Base-by-base conservation (phyloP, 2,329 filamentous ascomycete species). In the Pestalotiopsis sp. region DNA sequence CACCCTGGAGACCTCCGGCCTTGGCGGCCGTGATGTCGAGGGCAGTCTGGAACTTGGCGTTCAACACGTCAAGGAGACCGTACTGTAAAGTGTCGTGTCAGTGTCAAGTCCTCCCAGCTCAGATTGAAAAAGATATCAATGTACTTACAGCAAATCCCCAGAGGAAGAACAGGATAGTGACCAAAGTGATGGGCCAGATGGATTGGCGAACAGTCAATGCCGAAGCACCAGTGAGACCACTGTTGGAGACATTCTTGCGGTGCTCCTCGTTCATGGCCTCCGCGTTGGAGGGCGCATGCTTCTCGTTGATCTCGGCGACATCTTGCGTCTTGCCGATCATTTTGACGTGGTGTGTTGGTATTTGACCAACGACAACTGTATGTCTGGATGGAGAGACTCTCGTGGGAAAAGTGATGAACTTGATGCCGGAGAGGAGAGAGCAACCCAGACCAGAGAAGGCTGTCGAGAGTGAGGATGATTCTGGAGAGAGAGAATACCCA, bases 1-100 rank as follows among this genome's bases (percentile, higher is more conserved):
- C 84, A 3, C 83, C 80, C 56, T 85, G 84, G 17, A 87, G 78
- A 60, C 85, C 85, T 0, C 83, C 76, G 0, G 84, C 83, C 73
- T 82, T 82, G 68, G 81, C 80, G 59, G 79, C 80, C 57, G 78
- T 79, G 70, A 87, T 84, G 68, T 80, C 67, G 23, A 86, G 80
- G n/a, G 80, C 78, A 49, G 75, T 78, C 72, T 86, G 83, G 73
- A 61, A 69, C 56, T 66, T 66, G 41, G 65, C 39, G 45, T 59
- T 45, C 57, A 58, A 27, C 45, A 65, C 68, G 36, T 69, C 68
- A 20, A 67, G 68, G n/a, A 67, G 68, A 62, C 68, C 65, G 41
- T 67, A 67, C 14, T 52, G 45, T 23, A 9, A 9, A 45, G 7
- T 9, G 45, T 9, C 17, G 45, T n/a, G 45, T 52, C 45, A 52